phyloP scores from a whole-genome alignment of 257 asterid species.

The Prunella vulgaris region DNA sequence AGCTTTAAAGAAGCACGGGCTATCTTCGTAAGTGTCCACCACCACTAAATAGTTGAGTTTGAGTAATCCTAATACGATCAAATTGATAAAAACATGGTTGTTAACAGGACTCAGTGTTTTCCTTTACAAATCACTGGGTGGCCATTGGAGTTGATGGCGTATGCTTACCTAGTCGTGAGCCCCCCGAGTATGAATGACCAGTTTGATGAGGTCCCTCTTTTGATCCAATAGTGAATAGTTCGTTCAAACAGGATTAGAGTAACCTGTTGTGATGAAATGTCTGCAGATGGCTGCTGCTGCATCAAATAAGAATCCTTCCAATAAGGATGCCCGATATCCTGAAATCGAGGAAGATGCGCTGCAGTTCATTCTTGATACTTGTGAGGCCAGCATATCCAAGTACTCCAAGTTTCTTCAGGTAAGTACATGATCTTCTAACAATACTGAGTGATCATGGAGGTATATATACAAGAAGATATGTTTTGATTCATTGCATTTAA shows the following conservation, averaged over 20 bases:
- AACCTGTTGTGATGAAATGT: background rate
- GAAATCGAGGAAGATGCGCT: conserved; percentile 82
- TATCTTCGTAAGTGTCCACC: conserved; percentile 55
- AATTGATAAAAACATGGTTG: conserved; percentile 7
- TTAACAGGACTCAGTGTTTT: conserved; percentile 68
- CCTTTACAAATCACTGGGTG: conserved; percentile 91
- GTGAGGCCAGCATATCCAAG: conserved; percentile 78
- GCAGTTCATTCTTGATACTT: conserved; percentile 69
- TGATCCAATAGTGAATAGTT: background rate
- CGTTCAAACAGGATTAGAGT: background rate
- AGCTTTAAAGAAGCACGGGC: conserved; percentile 60
- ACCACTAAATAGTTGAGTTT: background rate
- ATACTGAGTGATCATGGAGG: background rate
- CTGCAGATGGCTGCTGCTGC: conserved; percentile 90
- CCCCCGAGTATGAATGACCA: conserved; percentile 70
- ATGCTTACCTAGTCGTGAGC: conserved; percentile 84
- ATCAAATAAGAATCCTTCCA: conserved; percentile 58
- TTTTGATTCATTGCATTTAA: too few species aligned
- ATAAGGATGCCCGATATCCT: conserved; percentile 52
- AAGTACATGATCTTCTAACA: conserved; percentile 11
- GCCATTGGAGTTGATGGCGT: conserved; percentile 94
- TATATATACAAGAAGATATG: too few species aligned
- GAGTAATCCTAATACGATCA: background rate
- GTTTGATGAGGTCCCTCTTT: conserved; percentile 59
- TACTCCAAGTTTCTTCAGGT: conserved; percentile 93